Base-by-base conservation (phyloP, 2,329 filamentous ascomycete species). In the Aspergillus sp. region DNA sequence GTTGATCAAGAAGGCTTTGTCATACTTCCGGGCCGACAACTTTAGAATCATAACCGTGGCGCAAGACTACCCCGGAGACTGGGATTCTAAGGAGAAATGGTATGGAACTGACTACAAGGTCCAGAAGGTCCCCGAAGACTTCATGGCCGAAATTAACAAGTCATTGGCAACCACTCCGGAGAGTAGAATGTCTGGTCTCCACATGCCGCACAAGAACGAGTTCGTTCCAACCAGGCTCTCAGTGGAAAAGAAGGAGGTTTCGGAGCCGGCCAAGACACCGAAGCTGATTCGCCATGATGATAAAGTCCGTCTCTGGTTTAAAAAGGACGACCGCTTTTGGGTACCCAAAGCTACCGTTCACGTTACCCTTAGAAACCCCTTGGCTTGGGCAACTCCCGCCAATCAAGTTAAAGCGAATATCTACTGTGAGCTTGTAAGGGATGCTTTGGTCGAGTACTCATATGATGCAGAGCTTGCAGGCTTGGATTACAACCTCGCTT, bases 281-380 rank as follows among this genome's bases (percentile, higher is more conserved):
- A 85, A 83, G 48, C 75, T 98, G 26, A 85, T 98, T 49, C 83
- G 90, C 53, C 90, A 95, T 56, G 91, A 96, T 53, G 76, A 83
- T 5, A 72, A 82, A 30, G 83, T 88, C 1, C 83, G 90, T 28
- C 85, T 88, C 3, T 98, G 93, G 93, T 96, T 84, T 75, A 98
- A 98, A 74, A 97, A 97, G 69, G 93, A 98, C 58, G 93, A 98
- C 57, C 90, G 85, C 0, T 98, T 97, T 68, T 97, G 91, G 90
- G 93, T 97, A 7, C 93, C 93, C 7, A 95, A 95, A 66, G 93
- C 88, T 4, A 93, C 90, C 46, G 73, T 97, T 12, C 80, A 90
- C 52, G 81, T 95, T 51, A 88, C 84, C 54, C 76, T 94, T 52
- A 81, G 84, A 56, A 95, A 85, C 46, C 86, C 90, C 0, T 69